These are phyloP conservation scores for Paecilomyces formosus DNA, from an alignment of 2,329 filamentous ascomycete species.

Conservation along the genomic window DNA sequence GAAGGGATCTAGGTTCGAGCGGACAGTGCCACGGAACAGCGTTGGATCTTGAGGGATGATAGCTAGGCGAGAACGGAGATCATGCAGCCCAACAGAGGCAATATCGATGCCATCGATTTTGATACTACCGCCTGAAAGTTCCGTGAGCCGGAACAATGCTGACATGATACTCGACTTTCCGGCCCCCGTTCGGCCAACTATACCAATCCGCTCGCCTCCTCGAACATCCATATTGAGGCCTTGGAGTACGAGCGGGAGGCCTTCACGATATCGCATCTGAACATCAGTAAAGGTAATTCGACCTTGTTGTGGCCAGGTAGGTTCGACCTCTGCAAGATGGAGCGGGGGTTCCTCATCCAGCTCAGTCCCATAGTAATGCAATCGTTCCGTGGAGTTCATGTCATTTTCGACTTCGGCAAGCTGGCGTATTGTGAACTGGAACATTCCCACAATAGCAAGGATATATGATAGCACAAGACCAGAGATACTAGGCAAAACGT, in stretches of 20 bases:
- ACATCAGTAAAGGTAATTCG: constrained; percentile 70
- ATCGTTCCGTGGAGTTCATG: constrained; percentile 92
- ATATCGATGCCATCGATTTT: constrained; percentile 39
- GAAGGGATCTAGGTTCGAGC: constrained; percentile 40
- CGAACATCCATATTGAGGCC: constrained; percentile 48
- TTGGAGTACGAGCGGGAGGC: constrained; percentile 64
- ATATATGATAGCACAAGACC: constrained; percentile 88
- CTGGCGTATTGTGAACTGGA: constrained; percentile 88
- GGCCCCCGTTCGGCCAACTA: constrained; percentile 39
- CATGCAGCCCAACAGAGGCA: constrained; percentile 30
- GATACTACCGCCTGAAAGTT: constrained; percentile 33
- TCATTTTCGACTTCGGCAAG: constrained; percentile 93
- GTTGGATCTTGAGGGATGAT: constrained; percentile 42
- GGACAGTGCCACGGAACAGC: constrained; percentile 37
- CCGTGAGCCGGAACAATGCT: constrained; percentile 37
- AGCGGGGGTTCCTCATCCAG: constrained; percentile 85
- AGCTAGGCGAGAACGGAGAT: constrained; percentile 35
- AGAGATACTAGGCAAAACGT: constrained; percentile 70
- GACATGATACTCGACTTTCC: constrained; percentile 42
- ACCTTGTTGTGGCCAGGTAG: constrained; percentile 78
- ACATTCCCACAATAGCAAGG: constrained; percentile 85
- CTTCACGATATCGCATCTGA: constrained; percentile 68
- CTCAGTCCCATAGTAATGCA: constrained; percentile 80
- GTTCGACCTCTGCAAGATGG: constrained; percentile 62
- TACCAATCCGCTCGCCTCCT: constrained; percentile 42